phyloP scores from a whole-genome alignment of 306 rosid species.

The Canavalia gladiata region DNA sequence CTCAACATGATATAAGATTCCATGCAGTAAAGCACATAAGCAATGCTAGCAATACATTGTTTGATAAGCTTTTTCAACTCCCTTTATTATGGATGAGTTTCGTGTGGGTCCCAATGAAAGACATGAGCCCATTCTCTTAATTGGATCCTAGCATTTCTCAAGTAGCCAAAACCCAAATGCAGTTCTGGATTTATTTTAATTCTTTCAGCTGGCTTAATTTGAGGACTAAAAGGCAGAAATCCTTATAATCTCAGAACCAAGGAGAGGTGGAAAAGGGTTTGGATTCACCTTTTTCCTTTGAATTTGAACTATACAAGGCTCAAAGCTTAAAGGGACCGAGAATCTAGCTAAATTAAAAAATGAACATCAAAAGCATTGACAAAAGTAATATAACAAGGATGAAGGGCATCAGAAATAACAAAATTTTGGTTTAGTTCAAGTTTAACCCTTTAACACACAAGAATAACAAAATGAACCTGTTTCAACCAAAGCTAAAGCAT shows the following conservation, averaged over 20 bases:
- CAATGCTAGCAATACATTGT: no score
- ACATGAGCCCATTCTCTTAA: no score
- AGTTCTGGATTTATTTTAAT: no score
- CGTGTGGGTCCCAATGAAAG: no score
- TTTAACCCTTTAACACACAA: constrained; percentile 28
- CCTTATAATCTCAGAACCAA: neutral
- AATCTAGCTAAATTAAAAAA: neutral
- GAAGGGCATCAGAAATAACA: neutral
- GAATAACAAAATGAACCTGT: constrained; percentile 12
- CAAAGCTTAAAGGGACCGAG: neutral
- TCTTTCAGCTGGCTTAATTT: no score
- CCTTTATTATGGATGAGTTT: no score
- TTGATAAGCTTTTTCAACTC: no score
- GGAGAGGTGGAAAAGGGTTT: neutral
- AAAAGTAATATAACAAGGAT: neutral
- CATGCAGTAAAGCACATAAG: no score
- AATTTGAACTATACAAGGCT: neutral
- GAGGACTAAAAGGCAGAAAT: no score
- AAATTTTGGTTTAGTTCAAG: neutral
- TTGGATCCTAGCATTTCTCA: no score
- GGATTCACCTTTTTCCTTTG: neutral
- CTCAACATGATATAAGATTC: no score
- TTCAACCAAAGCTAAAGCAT: constrained; percentile 16
- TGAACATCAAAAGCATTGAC: neutral
- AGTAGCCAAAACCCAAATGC: no score